Conservation (phyloP, 352 stramenopile species). For the Phytophthora idaei region DNA sequence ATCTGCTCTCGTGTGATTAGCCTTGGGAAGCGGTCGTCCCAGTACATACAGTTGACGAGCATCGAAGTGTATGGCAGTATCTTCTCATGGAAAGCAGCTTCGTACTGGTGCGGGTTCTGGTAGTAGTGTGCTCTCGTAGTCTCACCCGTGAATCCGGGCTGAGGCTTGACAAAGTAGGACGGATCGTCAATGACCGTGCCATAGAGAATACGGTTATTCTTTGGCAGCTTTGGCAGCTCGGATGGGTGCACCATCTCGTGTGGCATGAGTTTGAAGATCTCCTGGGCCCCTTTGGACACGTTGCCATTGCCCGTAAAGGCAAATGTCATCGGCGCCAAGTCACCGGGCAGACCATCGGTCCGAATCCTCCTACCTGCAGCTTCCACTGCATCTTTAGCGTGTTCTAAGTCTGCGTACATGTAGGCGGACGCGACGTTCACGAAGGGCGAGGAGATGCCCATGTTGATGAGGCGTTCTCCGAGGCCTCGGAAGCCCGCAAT, state of each 20-base stretch:
- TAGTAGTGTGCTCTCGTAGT: slow-evolving; percentile 88
- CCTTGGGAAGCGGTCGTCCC: slow-evolving; percentile 94
- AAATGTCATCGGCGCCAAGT: slow-evolving; percentile 89
- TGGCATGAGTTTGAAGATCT: slow-evolving; percentile 95
- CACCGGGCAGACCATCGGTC: slow-evolving; percentile 72
- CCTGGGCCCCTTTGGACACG: slow-evolving; percentile 93
- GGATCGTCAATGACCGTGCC: slow-evolving; percentile 78
- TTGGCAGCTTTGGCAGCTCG: slow-evolving; percentile 79
- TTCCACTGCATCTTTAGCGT: slow-evolving; percentile 85
- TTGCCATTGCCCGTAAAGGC: slow-evolving; percentile 95
- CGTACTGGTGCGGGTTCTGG: slow-evolving; percentile 90
- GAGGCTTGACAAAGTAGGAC: slow-evolving; percentile 70
- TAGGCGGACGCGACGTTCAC: slow-evolving; percentile 94
- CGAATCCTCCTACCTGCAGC: slow-evolving; percentile 86
- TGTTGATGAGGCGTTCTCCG: slow-evolving; percentile 92
- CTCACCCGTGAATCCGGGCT: slow-evolving; percentile 29
- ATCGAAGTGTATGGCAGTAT: slow-evolving; percentile 92
- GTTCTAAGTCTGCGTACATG: slow-evolving; percentile 93
- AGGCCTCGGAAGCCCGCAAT: slow-evolving; percentile 94
- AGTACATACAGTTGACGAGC: slow-evolving; percentile 97
- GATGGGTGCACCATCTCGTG: slow-evolving; percentile 93
- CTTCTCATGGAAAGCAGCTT: slow-evolving; percentile 90
- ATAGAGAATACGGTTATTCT: slow-evolving; percentile 71
- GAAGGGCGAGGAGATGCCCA: slow-evolving; percentile 94
- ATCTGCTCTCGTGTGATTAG: slow-evolving; percentile 93